These are phyloP conservation scores for Apiospora kogelbergensis DNA, from an alignment of 2,329 filamentous ascomycete species.

Conservation along the genomic window DNA sequence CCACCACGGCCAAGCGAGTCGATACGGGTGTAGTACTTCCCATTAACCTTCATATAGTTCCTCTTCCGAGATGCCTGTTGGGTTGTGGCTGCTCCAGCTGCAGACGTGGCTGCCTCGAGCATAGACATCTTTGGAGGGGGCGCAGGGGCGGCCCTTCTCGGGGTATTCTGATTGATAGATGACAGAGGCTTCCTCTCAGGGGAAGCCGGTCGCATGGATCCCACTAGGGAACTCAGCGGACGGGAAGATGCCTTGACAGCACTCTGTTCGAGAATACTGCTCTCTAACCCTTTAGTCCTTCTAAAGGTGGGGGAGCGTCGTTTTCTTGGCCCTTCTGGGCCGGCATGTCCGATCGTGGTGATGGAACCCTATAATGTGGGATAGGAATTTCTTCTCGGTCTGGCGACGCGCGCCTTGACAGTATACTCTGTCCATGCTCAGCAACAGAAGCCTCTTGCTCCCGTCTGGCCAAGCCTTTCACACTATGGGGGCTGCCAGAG, in stretches of 20 bases:
- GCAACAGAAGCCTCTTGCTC: constrained; percentile 38
- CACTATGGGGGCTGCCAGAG: constrained; percentile 60
- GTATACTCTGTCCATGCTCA: constrained; percentile 29
- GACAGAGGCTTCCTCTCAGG: constrained; percentile 58
- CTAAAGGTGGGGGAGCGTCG: constrained; percentile 69
- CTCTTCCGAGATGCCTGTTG: constrained; percentile 73
- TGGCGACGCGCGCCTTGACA: constrained; percentile 22
- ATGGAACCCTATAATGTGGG: constrained; percentile 59
- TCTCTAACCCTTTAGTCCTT: constrained; percentile 55
- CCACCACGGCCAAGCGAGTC: constrained; percentile 91
- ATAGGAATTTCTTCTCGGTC: constrained; percentile 41
- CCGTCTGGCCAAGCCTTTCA: constrained; percentile 43
- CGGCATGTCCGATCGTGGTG: constrained; percentile 56
- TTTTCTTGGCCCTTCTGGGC: constrained; percentile 82
- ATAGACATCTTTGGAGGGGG: constrained; percentile 97
- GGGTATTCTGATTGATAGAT: constrained; percentile 64
- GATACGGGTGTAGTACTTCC: constrained; percentile 84
- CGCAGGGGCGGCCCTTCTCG: constrained; percentile 72
- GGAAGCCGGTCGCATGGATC: constrained; percentile 39
- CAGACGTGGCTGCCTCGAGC: constrained; percentile 84
- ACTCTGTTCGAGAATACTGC: constrained; percentile 55
- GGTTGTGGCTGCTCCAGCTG: constrained; percentile 76
- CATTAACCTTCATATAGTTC: constrained; percentile 84
- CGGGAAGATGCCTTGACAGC: constrained; percentile 52
- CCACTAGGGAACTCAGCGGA: constrained; percentile 46